These are phyloP conservation scores for Fraxinus xanthoxyloides DNA, from an alignment of 305 asterid genomes.

Conservation along the genomic window DNA sequence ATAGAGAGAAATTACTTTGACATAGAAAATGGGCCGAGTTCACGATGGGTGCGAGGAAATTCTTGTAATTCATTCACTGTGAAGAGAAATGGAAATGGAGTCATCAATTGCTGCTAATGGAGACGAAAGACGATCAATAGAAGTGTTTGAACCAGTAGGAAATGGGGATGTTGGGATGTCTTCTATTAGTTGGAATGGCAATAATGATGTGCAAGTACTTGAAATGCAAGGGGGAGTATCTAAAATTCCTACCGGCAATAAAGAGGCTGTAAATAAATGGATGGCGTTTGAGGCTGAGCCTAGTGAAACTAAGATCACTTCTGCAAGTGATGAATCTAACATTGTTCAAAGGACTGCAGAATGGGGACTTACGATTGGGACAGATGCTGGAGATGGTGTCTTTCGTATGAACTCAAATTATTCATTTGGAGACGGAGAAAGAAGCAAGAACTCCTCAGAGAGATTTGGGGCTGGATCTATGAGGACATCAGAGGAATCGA, in stretches of 20 bases:
- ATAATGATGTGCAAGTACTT: slow-evolving; percentile 31
- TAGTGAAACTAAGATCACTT: slow-evolving; percentile 11
- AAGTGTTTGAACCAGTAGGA: slow-evolving; percentile 53
- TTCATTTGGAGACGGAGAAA: slow-evolving; percentile 55
- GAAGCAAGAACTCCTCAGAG: slow-evolving; percentile 45
- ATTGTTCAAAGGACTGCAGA: slow-evolving; percentile 77
- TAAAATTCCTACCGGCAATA: not conserved
- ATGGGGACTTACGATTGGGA: slow-evolving; percentile 76
- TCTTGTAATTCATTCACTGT: slow-evolving; percentile 12
- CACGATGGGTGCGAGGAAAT: slow-evolving; percentile 21
- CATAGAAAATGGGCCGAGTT: slow-evolving; percentile 17
- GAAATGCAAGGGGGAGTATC: slow-evolving; percentile 34
- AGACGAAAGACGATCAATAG: slow-evolving; percentile 38
- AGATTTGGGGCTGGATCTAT: slow-evolving; percentile 48
- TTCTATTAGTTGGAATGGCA: slow-evolving; percentile 25
- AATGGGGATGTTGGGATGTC: slow-evolving; percentile 25
- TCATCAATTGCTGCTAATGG: slow-evolving; percentile 22
- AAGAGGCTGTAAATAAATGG: slow-evolving; percentile 46
- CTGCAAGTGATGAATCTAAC: slow-evolving; percentile 23
- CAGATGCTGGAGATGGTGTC: slow-evolving; percentile 60
- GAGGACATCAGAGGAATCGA: slow-evolving; percentile 61
- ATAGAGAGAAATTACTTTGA: slow-evolving; percentile 13
- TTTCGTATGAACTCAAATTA: slow-evolving; percentile 35
- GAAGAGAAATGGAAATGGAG: slow-evolving; percentile 44
- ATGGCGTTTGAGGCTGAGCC: slow-evolving; percentile 58